These are phyloP conservation scores for Parascedosporium putredinis DNA, from an alignment of 2,329 filamentous ascomycete species.

Conservation along the genomic window DNA sequence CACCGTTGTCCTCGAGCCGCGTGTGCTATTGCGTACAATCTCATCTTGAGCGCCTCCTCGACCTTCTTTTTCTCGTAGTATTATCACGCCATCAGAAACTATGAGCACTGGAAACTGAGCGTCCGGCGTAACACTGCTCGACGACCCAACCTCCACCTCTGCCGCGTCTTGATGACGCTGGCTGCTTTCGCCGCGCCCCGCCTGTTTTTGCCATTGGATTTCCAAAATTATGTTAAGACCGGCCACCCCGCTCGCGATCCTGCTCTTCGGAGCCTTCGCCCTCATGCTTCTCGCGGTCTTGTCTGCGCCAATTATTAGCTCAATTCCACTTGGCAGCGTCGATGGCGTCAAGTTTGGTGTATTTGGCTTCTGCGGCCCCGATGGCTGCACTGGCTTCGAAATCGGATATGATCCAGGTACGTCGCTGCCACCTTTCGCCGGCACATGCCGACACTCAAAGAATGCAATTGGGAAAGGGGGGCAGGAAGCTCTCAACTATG, in stretches of 20 bases:
- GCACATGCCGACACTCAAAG: too few relatives aligned
- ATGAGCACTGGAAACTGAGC: background rate
- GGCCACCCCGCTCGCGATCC: constrained; percentile 78
- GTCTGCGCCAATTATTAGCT: constrained; percentile 81
- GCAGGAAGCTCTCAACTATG: too few relatives aligned
- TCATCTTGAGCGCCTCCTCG: too few relatives aligned
- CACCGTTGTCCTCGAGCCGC: background rate
- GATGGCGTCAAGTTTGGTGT: constrained; percentile 77
- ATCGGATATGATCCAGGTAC: constrained; percentile 81
- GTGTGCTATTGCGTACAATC: too few relatives aligned
- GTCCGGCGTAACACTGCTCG: background rate
- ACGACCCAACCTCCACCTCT: background rate
- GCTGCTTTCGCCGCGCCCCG: constrained; percentile 14
- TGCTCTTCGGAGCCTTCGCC: constrained; percentile 77
- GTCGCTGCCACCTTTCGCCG: constrained; percentile 18
- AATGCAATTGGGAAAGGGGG: too few relatives aligned
- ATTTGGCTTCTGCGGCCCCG: constrained; percentile 68
- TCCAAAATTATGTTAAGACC: constrained; percentile 67
- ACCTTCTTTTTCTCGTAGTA: background rate
- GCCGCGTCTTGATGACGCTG: constrained; percentile 37
- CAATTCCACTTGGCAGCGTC: constrained; percentile 72
- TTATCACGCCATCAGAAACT: background rate
- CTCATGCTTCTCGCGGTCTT: constrained; percentile 77
- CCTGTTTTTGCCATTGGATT: constrained; percentile 15
- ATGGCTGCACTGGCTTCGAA: constrained; percentile 58